Evolutionary conservation across 768 basidiomycete genomes (phyloP).

Genomic region (Lactifluus hygrophoroides): DNA sequence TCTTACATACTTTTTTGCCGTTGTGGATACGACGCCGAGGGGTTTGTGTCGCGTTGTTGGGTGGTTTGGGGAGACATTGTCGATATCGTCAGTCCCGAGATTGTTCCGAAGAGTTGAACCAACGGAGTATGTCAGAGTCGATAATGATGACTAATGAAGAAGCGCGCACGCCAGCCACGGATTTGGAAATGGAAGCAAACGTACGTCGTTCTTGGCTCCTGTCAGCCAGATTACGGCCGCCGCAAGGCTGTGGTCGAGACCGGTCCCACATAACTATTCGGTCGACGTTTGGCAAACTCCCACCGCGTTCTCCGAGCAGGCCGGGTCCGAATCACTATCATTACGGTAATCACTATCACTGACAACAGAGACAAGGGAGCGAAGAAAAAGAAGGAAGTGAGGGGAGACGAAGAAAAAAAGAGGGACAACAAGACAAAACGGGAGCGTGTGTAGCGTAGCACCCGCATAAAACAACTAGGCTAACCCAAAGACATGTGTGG

Average conservation of each 20-base stretch:
- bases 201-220: too few species aligned
- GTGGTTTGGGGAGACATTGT: too few species aligned
- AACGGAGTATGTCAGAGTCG: background rate
- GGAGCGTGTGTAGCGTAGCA: background rate
- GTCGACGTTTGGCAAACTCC: background rate
- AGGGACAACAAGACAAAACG: background rate
- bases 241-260: background rate
- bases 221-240: background rate
- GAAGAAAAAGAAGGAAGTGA: background rate
- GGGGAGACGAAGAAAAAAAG: too few species aligned
- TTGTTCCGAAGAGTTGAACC: background rate
- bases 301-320: background rate
- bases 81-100: too few species aligned
- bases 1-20: too few species aligned
- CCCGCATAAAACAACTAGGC: constrained; percentile 5
- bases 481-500: background rate
- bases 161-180: too few species aligned
- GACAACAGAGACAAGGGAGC: background rate
- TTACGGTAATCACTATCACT: background rate
- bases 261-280: background rate
- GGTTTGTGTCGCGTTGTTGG: too few species aligned
- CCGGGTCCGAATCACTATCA: background rate
- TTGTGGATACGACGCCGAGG: background rate
- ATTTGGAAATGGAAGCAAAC: background rate
- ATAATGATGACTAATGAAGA: background rate